Percentiles rank a stretch among this genome's conserved stretches.
These are phyloP conservation scores for Penicillium digitatum DNA, from an alignment of 2,329 filamentous ascomycete species.

Conservation along the genomic window DNA sequence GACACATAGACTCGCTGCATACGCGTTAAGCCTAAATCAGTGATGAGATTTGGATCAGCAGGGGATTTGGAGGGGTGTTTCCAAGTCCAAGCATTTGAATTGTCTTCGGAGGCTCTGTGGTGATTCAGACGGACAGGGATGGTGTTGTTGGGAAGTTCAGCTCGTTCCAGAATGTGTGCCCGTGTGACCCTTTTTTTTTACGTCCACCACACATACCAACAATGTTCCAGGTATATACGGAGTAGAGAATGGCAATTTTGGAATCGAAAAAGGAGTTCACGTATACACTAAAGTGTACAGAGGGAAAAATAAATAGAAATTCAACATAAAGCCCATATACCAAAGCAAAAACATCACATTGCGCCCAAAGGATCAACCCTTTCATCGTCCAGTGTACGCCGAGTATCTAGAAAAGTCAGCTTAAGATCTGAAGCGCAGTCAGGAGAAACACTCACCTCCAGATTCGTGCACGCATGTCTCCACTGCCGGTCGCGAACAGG, in stretches of 20 bases:
- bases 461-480: constrained; percentile 95
- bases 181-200: not conserved
- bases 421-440: not conserved
- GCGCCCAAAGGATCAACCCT: constrained; percentile 31
- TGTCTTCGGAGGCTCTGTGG: constrained; percentile 11
- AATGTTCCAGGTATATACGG: not conserved
- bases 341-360: constrained; percentile 28
- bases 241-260: constrained; percentile 1
- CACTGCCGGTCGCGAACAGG: constrained; percentile 92
- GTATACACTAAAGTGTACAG: constrained; percentile 3
- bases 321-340: constrained; percentile 15
- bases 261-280: not conserved
- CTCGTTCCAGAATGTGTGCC: constrained; percentile 5
- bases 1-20: not conserved
- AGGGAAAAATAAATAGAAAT: constrained; percentile 6
- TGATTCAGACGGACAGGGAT: constrained; percentile 17
- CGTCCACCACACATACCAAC: not conserved
- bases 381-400: constrained; percentile 37
- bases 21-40: not conserved
- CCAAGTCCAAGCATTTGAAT: not conserved
- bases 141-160: constrained; percentile 2
- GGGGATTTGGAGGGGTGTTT: not conserved
- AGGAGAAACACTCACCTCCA: constrained; percentile 64
- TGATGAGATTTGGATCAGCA: not conserved
- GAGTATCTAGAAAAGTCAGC: constrained; percentile 33